Conservation (phyloP, 2,329 filamentous ascomycete genomes). For the Pseudogymnoascus sp. region DNA sequence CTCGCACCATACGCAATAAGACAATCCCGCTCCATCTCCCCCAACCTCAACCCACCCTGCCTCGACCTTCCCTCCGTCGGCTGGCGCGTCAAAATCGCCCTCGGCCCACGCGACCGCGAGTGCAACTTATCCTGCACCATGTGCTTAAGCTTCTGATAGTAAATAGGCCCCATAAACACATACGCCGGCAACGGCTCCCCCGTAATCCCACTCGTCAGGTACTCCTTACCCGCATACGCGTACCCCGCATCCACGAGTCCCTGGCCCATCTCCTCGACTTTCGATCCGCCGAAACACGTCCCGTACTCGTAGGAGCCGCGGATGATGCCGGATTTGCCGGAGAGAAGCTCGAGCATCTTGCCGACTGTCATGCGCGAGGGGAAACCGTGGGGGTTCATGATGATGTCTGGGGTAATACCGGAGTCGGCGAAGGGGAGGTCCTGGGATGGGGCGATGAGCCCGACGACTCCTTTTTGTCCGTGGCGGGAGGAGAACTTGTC, state of each 20-base stretch:
- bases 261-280: conserved; percentile 79
- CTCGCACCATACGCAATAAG: conserved; percentile 93
- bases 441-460: conserved; percentile 92
- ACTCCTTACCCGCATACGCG: conserved; percentile 95
- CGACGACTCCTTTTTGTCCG: conserved; percentile 95
- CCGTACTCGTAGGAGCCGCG: conserved; percentile 83
- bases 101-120: conserved; percentile 79
- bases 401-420: conserved; percentile 92
- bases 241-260: conserved; percentile 83
- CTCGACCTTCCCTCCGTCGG: conserved; percentile 92
- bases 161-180: conserved; percentile 97
- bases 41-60: conserved; percentile 83
- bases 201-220: conserved; percentile 88
- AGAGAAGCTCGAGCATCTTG: conserved; percentile 90
- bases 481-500: conserved; percentile 99
- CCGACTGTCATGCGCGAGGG: conserved; percentile 99
- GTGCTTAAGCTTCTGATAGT: conserved; percentile 99
- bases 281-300: conserved; percentile 75
- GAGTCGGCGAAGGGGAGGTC: conserved; percentile 93
- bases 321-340: conserved; percentile 86
- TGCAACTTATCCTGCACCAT: conserved; percentile 99
- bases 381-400: conserved; percentile 99
- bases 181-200: conserved; percentile 91
- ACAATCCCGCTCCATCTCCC: conserved; percentile 99
- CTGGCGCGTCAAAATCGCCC: conserved; percentile 86